These are phyloP conservation scores for Botrytis aclada DNA, from an alignment of 2,329 filamentous ascomycete species.

Conservation along the genomic window DNA sequence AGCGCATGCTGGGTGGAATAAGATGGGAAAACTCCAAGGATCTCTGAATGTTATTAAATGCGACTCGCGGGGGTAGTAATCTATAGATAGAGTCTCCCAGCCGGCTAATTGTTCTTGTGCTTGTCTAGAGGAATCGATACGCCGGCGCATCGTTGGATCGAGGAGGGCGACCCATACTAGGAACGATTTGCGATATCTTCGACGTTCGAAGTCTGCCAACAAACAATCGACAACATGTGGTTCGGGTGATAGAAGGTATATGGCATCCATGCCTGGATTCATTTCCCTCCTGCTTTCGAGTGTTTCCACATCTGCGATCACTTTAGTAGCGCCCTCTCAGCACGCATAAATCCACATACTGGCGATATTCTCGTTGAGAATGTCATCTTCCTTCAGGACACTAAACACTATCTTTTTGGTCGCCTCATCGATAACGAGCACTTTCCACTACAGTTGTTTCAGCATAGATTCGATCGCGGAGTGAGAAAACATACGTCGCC, in stretches of 20 bases:
- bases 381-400: slow-evolving; percentile 90
- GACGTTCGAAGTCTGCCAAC: slow-evolving; percentile 84
- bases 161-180: slow-evolving; percentile 83
- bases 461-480: slow-evolving; percentile 18
- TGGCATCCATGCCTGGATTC: slow-evolving; percentile 88
- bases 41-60: slow-evolving; percentile 89
- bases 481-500: slow-evolving; percentile 63
- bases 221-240: slow-evolving; percentile 90
- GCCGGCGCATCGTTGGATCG: slow-evolving; percentile 65
- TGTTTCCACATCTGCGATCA: slow-evolving; percentile 75
- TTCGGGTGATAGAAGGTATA: slow-evolving; percentile 85
- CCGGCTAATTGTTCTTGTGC: slow-evolving; percentile 73
- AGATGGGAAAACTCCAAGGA: slow-evolving; percentile 89
- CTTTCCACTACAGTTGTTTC: slow-evolving; percentile 74
- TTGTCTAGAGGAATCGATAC: slow-evolving; percentile 68
- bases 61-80: slow-evolving; percentile 88
- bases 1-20: slow-evolving; percentile 91
- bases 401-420: slow-evolving; percentile 87
- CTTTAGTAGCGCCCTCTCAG: slow-evolving; percentile 20
- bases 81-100: slow-evolving; percentile 78
- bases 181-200: slow-evolving; percentile 74
- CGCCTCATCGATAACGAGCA: slow-evolving; percentile 80
- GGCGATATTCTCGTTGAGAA: slow-evolving; percentile 93
- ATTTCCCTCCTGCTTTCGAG: slow-evolving; percentile 82
- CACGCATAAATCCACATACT: slow-evolving; percentile 52